Evolutionary conservation across 352 stramenopile genomes (phyloP), one percentile per base, ranked within the genome.

Genomic region (Blastocystis sp.): DNA sequence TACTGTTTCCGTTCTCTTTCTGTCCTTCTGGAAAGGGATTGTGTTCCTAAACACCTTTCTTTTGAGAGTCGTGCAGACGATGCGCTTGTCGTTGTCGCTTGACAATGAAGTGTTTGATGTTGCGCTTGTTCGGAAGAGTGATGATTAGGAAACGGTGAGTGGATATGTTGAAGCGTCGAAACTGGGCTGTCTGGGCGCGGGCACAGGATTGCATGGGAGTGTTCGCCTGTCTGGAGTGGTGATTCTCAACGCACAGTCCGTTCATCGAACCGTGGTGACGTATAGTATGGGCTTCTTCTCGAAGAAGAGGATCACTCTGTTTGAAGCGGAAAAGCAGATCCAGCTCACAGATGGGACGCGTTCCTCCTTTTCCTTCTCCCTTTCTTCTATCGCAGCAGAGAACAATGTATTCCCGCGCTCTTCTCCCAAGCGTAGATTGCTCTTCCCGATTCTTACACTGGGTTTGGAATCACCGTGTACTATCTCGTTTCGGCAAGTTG

Each of bases 261-360:
- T 19, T 77, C 55, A 13, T n/a, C n/a, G 19, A 13, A 29, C n/a
- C 2, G 24, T 50, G 12, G 37, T 77, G 16, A 71, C 13, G 10
- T 51, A 3, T 77, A 77, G 66, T 51, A 41, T 26, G 9, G 66
- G 66, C 3, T 45, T 77, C n/a, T 77, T 77, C 50, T 77, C 66
- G 2, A 35, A 41, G 50, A 77, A 26, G n/a, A 37, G 33, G 24
- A 24, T 77, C 29, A 77, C 66, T n/a, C 16, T 77, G 3, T 77
- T 29, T 16, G 66, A 77, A 45, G 66, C 29, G 50, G 50, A 45
- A 41, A 77, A 77, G 45, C 3, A 45, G 24, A 77, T 77, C 24
- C 12, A 50, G 26, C 50, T 77, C 2, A 2, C 35, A 16, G 35
- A 59, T 13, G 66, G 45, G 55, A 9, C 12, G n/a, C 37, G 4